Evolutionary conservation across 1,284 basidiomycete species (phyloP).

Genomic region (Trichosporon coremiiforme): DNA sequence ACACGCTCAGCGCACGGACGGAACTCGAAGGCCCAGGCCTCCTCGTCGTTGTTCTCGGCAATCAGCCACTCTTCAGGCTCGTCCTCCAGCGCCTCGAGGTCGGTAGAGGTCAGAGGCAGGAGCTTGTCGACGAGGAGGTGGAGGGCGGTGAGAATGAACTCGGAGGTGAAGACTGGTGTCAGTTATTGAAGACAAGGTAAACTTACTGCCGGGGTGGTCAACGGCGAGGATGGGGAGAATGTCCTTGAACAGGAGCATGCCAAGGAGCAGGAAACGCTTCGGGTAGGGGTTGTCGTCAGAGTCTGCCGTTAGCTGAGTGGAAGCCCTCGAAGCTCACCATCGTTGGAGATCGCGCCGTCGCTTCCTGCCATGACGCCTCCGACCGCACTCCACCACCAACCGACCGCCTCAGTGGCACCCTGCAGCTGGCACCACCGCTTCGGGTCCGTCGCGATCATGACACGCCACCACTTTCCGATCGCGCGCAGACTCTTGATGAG

Average conservation of each 20-base stretch:
- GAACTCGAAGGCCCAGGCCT: conserved; percentile 86
- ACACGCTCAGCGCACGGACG: conserved; percentile 84
- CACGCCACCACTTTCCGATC: conserved; percentile 55
- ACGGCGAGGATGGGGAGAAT: conserved; percentile 53
- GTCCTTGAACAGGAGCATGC: conserved; percentile 85
- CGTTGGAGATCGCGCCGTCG: conserved; percentile 51
- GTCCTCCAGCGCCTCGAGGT: conserved; percentile 74
- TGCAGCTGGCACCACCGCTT: conserved; percentile 52
- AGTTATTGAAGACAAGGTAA: background rate
- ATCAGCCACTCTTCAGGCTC: conserved; percentile 91
- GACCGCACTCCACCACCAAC: conserved; percentile 57
- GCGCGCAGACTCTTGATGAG: conserved; percentile 53
- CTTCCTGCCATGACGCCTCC: conserved; percentile 51
- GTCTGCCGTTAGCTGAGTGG: conserved; percentile 33
- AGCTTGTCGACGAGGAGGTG: conserved; percentile 75
- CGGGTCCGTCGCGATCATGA: conserved; percentile 53
- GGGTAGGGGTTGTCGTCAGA: conserved; percentile 48
- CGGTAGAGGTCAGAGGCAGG: conserved; percentile 74
- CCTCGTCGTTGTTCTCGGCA: conserved; percentile 73
- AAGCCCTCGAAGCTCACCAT: conserved; percentile 42
- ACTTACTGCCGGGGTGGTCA: conserved; percentile 52
- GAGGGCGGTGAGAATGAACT: conserved; percentile 77
- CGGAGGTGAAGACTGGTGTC: conserved; percentile 66
- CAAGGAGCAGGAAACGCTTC: conserved; percentile 72
- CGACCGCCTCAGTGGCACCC: conserved; percentile 49